Percentiles rank a stretch among this genome's conserved stretches.
These are phyloP conservation scores for Thielaviopsis musarum DNA, from an alignment of 2,329 filamentous ascomycete genomes.

Conservation along the genomic window DNA sequence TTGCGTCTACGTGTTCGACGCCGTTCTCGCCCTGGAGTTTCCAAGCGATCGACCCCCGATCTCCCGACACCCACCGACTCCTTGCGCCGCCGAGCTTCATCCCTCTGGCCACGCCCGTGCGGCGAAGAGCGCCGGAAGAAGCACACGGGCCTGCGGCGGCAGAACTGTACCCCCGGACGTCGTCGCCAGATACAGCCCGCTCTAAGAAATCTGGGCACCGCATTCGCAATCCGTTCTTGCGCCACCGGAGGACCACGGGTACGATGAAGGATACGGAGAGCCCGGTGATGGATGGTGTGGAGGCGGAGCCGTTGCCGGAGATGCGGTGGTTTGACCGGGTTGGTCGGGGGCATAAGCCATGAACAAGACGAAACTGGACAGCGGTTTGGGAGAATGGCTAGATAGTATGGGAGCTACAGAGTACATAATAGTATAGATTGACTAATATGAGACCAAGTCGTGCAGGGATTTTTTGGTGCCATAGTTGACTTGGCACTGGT, in stretches of 20 bases:
- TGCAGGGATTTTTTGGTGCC: no score
- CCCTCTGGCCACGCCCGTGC: neutral
- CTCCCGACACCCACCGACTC: neutral
- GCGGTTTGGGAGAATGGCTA: neutral
- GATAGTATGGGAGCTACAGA: neutral
- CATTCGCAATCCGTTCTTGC: neutral
- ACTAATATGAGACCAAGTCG: no score
- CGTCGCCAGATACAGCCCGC: neutral
- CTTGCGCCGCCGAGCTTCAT: neutral
- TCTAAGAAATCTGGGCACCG: neutral
- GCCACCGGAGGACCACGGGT: neutral
- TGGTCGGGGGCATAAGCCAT: neutral
- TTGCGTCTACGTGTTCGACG: neutral
- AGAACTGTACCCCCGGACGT: neutral
- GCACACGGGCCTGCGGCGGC: neutral
- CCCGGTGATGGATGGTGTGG: neutral
- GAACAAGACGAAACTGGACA: neutral
- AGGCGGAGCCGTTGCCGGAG: neutral
- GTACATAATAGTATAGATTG: no score
- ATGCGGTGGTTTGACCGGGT: neutral
- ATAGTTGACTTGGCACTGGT: no score
- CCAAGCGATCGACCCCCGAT: neutral
- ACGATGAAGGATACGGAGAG: neutral
- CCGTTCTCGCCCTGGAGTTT: neutral
- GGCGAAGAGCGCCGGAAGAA: neutral